phyloP scores from a whole-genome alignment of 75 land plant genomes.

The Pseudotsuga menziesii region DNA sequence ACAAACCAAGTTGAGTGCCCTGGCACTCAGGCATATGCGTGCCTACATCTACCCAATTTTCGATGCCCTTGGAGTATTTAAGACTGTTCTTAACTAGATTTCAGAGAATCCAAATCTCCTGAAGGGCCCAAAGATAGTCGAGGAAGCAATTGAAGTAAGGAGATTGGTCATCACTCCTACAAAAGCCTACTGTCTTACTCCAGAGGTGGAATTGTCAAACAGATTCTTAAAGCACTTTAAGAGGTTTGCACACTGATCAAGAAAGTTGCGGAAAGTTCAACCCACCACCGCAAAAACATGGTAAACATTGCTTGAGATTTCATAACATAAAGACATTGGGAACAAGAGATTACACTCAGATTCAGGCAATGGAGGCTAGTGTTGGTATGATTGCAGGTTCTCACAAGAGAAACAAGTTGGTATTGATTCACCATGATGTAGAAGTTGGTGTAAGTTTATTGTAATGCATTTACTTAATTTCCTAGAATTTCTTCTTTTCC shows the following conservation, averaged over 20 bases:
- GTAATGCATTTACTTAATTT: too few relatives aligned
- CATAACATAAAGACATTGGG: too few relatives aligned
- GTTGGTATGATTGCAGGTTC: conserved; percentile 84
- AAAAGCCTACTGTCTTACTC: conserved; percentile 77
- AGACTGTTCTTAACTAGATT: conserved; percentile 60
- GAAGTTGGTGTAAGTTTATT: too few relatives aligned
- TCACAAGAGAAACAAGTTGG: too few relatives aligned
- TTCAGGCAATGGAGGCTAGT: conserved; percentile 78
- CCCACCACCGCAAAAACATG: too few relatives aligned
- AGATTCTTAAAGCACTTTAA: conserved; percentile 63
- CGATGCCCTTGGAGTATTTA: conserved; percentile 37
- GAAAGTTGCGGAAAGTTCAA: too few relatives aligned
- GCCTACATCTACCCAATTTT: conserved; percentile 49
- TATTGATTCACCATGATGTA: too few relatives aligned
- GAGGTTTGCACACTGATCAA: conserved; percentile 40
- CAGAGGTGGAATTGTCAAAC: conserved; percentile 82
- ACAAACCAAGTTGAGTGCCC: not conserved
- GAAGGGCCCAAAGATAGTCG: too few relatives aligned
- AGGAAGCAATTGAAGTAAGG: conserved; percentile 37
- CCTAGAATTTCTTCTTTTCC: too few relatives aligned
- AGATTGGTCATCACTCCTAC: conserved; percentile 45
- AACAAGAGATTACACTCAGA: too few relatives aligned
- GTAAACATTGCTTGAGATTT: too few relatives aligned
- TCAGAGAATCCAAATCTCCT: conserved; percentile 26
- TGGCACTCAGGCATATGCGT: conserved; percentile 55